Base-by-base conservation (phyloP, 805 yeast genomes). In the Komagataella pastoris region DNA sequence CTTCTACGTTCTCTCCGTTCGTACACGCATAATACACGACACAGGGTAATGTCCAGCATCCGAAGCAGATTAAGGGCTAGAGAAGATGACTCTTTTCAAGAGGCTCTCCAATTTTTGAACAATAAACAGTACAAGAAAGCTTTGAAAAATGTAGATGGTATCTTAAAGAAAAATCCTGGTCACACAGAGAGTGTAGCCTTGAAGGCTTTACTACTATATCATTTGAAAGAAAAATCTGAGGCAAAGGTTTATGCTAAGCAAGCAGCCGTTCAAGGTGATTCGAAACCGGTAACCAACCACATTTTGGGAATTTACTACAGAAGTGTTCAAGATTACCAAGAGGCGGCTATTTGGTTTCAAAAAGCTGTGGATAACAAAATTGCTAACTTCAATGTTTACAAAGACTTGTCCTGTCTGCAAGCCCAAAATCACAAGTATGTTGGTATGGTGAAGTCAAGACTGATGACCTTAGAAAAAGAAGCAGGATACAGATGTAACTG, bases 401-500 rank as follows among this genome's bases (percentile, higher is more conserved):
- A 95, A 54, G 99, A 93, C 65, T 73, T 91, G 61, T 77, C 95
- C 12, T 72, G 83, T 47, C 74, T 88, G 67, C 91, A 90, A 61
- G 70, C 85, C 24, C 98, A 93, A 60, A 72, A 75, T 56, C 80
- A 97, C 54, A 90, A 88, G 61, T 88, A 71, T 62, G 77, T 77
- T 58, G 74, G 74, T 21, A 73, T 85, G 55, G 73, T 78, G 3
- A 76, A 69, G 8, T 76, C 91, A 1, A 77, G 97, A 59, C 80
- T 78, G 54, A 72, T 74, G 44, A 81, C 80, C 59, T 74, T 93
- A 65, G 86, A 84, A 59, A 75, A 77, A 23, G 83, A 77, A 58
- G 81, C 93, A 8, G 95, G 95, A 0, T 86, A 80, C 63, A 77
- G 97, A 56, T 89, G 91, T 55, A 86, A 88, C 62, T 90, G 97